Evolutionary conservation across 2,329 filamentous ascomycete genomes (phyloP).

Genomic region (Cylindrodendrum hubeiense): DNA sequence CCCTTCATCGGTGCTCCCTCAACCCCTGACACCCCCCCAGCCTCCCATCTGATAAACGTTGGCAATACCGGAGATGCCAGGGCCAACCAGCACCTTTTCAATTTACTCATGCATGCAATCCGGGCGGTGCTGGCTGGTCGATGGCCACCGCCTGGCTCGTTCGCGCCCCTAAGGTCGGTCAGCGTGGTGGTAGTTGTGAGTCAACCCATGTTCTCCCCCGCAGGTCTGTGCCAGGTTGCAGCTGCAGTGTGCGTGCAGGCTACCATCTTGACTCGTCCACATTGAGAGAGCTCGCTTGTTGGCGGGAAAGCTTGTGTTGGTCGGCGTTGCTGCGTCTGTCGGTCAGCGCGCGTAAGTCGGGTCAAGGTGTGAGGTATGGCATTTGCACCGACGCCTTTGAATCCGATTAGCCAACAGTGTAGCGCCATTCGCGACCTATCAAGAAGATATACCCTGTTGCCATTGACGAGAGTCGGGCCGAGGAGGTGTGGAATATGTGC

Average conservation of each 20-base stretch:
- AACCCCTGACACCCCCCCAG: not conserved
- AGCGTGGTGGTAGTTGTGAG: slow-evolving; percentile 23
- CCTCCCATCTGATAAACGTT: not conserved
- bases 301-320: slow-evolving; percentile 2
- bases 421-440: not conserved
- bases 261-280: slow-evolving; percentile 3
- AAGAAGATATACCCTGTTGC: no score
- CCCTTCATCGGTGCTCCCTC: not conserved
- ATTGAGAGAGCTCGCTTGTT: slow-evolving; percentile 6
- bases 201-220: slow-evolving; percentile 20
- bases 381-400: not conserved
- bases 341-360: slow-evolving; percentile 3
- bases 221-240: slow-evolving; percentile 30
- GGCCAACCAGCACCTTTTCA: not conserved
- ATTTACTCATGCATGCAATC: slow-evolving; percentile 3
- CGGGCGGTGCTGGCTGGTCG: not conserved
- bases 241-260: slow-evolving; percentile 17
- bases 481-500: no score
- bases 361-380: not conserved
- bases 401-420: not conserved
- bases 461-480: no score
- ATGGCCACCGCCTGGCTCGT: slow-evolving; percentile 20
- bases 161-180: slow-evolving; percentile 17
- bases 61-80: not conserved
- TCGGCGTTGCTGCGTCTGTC: slow-evolving; percentile 2